Percentiles rank a stretch among this genome's conserved stretches.
phyloP scores from a whole-genome alignment of 192 early-diverging fungal species.

The Pilobolus umbonatus region DNA sequence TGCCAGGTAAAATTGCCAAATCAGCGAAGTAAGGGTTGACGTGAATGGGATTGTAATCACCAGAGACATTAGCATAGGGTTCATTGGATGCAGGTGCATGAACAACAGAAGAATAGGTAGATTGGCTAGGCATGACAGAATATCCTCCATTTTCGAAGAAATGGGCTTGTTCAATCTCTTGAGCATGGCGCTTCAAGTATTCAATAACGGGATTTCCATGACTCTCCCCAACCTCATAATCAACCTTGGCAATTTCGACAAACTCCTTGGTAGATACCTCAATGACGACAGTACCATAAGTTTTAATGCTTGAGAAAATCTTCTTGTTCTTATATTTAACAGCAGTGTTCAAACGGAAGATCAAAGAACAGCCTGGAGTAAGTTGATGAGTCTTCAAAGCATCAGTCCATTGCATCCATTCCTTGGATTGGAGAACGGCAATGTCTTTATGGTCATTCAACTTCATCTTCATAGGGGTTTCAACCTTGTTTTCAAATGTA shows the following conservation, averaged over 20 bases:
- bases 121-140: conserved; percentile 83
- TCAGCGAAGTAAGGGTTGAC: conserved; percentile 94
- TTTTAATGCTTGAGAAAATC: conserved; percentile 67
- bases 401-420: conserved; percentile 79
- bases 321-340: conserved; percentile 54
- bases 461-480: conserved; percentile 72
- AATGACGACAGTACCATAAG: conserved; percentile 69
- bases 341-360: conserved; percentile 75
- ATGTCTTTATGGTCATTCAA: conserved; percentile 79
- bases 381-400: conserved; percentile 53
- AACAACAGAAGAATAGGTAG: conserved; percentile 82
- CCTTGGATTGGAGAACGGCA: conserved; percentile 84
- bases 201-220: conserved; percentile 87
- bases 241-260: conserved; percentile 78
- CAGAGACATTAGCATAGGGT: conserved; percentile 81
- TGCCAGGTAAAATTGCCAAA: conserved; percentile 82
- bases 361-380: conserved; percentile 58
- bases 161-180: conserved; percentile 81
- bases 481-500: conserved; percentile 79
- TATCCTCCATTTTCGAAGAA: conserved; percentile 91
- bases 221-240: conserved; percentile 66
- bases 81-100: conserved; percentile 82
- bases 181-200: conserved; percentile 82
- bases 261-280: conserved; percentile 77
- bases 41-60: conserved; percentile 96